These are phyloP conservation scores for Fusarium nematophilum DNA, from an alignment of 2,329 filamentous ascomycete species.

Conservation along the genomic window DNA sequence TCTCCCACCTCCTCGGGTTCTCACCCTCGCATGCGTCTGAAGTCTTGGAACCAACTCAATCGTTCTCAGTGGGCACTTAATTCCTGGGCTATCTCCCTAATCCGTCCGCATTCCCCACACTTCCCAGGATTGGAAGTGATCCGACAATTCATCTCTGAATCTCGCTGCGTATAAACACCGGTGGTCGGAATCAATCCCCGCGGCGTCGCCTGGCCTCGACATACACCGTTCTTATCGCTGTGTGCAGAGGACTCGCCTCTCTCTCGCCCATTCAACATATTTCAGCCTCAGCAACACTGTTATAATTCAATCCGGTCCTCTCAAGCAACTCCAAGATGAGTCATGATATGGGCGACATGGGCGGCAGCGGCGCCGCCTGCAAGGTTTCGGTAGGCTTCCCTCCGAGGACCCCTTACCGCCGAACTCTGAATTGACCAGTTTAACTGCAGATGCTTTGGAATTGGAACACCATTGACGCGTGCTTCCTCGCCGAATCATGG, in stretches of 20 bases:
- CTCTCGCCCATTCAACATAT: background rate
- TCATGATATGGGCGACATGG: conserved; percentile 34
- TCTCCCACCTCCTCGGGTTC: conserved; percentile 15
- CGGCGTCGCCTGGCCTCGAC: background rate
- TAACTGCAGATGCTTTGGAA: conserved; percentile 79
- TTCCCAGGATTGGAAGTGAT: background rate
- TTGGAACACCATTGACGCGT: conserved; percentile 77
- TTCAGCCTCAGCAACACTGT: background rate
- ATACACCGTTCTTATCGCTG: background rate
- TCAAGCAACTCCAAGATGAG: conserved; percentile 20
- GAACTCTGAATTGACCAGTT: conserved; percentile 5
- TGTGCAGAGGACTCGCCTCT: background rate
- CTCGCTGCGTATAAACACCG: conserved; percentile 9
- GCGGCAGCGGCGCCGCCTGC: conserved; percentile 40
- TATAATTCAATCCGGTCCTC: background rate
- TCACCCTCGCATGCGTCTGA: conserved; percentile 2
- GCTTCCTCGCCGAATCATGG: conserved; percentile 78
- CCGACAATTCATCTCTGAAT: background rate
- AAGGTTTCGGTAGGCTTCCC: conserved; percentile 47
- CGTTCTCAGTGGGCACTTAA: conserved; percentile 31
- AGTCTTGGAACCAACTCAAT: conserved; percentile 40
- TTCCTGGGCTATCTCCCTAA: conserved; percentile 16
- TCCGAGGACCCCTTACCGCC: background rate
- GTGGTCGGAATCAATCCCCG: background rate
- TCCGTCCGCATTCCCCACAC: conserved; percentile 18